Base-by-base conservation (phyloP, 73 alveolate species). In the Paramecium primaurelia region DNA sequence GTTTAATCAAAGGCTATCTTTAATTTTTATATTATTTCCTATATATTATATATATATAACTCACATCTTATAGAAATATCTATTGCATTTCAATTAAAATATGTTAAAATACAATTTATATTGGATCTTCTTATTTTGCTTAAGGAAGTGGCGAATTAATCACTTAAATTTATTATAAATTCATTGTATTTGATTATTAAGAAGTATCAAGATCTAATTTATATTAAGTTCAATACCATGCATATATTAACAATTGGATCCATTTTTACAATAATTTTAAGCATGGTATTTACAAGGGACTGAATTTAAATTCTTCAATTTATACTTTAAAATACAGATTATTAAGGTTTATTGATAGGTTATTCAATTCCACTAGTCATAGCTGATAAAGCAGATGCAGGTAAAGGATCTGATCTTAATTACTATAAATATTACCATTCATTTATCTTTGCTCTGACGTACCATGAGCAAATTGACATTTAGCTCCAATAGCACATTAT, bases 391-490 rank as follows among this genome's bases (percentile, higher is more conserved):
- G 88, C 88, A 36, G 68, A 37, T 12, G 88, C 88, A 32, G 88
- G 88, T 26, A 75, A 37, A 40, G 88, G 88, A 37, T 75, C 88
- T 68, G 36, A 34, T 12, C 20, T 4, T 68, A 28, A 11, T 34
- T 3, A 16, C 28, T 26, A 25, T 26, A 54, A 68, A 4, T 11
- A 8, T 16, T 68, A 68, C 84, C 84, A 75, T 75, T 34, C 36
- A 75, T 75, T 26, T 37, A 75, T 40, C 88, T 34, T 75, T 75
- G 37, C 26, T 75, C 88, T 40, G 42, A 37, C 58, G 59, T 22
- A 22, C 88, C 88, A 75, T 75, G 88, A 75, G 88, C 88, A 75
- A 75, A 75, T 75, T 75, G 11, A 37, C 88, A 75, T 40, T 75
- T 75, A 22, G 88, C 14, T 75, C 88, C 88, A 75, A 75, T 75